Base-by-base conservation (phyloP, 2,329 filamentous ascomycete genomes). In the Amauroascus verrucosus region DNA sequence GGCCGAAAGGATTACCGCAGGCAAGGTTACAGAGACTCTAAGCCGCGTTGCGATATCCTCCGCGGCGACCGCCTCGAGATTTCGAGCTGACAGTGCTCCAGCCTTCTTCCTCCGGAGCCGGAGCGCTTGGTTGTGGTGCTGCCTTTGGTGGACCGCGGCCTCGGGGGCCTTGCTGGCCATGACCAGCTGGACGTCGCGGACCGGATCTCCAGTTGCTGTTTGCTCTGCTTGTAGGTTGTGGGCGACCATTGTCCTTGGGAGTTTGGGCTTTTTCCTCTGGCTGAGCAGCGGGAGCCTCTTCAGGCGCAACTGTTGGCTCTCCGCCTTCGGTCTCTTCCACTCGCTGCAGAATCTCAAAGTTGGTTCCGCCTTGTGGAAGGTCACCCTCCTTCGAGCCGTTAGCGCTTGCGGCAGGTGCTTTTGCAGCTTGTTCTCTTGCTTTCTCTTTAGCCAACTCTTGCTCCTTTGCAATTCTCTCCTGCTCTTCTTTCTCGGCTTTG, bases 401-500 rank as follows among this genome's bases (percentile, higher is more conserved):
- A 50, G 65, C 61, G 49, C 68, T 67, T 11, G 63, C 65, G 6
- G 72, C 65, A 20, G 64, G 54, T 22, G 57, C 56, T 35, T 68
- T 65, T 61, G 69, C 68, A 51, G 60, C 56, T 55, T 70, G 66
- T 58, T 69, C 66, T 60, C 67, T 68, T 58, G 69, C 63, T 33
- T 72, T 72, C 61, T 76, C 75, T 51, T 75, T 75, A 7, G 72
- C 75, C 35, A 76, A 32, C 22, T 57, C 56, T 22, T 55, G 52
- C 61, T 85, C 83, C 66, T 80, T 83, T n/a, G 79, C 82, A 32
- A 81, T 67, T 50, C 79, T 77, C 54, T 76, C 77, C 59, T 88
- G 85, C 62, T 87, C 75, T 20, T 71, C 72, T 67, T 77, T 80
- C 60, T 83, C 82, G 49, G 82, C 88, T 70, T 88, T 89, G 43